phyloP scores from a whole-genome alignment of 2,329 filamentous ascomycete genomes.

The Monosporascus sp. region DNA sequence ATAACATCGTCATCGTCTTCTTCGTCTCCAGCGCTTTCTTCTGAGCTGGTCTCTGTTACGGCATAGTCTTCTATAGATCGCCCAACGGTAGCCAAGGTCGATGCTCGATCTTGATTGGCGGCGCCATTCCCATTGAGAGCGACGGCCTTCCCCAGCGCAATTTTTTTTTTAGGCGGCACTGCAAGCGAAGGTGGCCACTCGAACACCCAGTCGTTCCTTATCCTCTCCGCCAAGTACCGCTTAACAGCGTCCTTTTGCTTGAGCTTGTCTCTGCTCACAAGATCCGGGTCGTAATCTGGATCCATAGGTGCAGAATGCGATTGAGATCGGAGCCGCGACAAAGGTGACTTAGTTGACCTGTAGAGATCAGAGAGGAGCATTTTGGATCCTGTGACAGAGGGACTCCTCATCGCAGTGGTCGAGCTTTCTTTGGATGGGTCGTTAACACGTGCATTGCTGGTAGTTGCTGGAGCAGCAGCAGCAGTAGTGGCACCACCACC shows the following conservation, averaged over 20 bases:
- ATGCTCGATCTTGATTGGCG: not conserved
- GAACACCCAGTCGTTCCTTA: slow-evolving; percentile 58
- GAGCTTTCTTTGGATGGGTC: not conserved
- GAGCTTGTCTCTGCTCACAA: slow-evolving; percentile 55
- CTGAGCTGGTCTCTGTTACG: slow-evolving; percentile 24
- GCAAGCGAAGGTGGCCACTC: slow-evolving; percentile 38
- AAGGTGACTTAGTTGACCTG: slow-evolving; percentile 48
- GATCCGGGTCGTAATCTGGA: slow-evolving; percentile 52
- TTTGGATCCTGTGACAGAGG: slow-evolving; percentile 20
- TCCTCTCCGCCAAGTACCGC: slow-evolving; percentile 46
- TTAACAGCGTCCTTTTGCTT: slow-evolving; percentile 60
- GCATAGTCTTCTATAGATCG: not conserved
- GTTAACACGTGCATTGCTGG: not conserved
- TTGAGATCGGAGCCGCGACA: slow-evolving; percentile 45
- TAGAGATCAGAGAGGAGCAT: slow-evolving; percentile 59
- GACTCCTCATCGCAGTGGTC: slow-evolving; percentile 9
- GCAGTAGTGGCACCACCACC: not conserved
- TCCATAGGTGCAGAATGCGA: slow-evolving; percentile 21
- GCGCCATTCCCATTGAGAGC: not conserved
- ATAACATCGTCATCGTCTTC: slow-evolving; percentile 39
- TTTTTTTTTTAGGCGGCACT: not conserved
- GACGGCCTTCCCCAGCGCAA: not conserved
- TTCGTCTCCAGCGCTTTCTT: slow-evolving; percentile 30
- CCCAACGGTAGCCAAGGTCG: slow-evolving; percentile 1
- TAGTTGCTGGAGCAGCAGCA: slow-evolving; percentile 1